Base-by-base conservation (phyloP, 805 yeast genomes). In the Yamadazyma sp. region DNA sequence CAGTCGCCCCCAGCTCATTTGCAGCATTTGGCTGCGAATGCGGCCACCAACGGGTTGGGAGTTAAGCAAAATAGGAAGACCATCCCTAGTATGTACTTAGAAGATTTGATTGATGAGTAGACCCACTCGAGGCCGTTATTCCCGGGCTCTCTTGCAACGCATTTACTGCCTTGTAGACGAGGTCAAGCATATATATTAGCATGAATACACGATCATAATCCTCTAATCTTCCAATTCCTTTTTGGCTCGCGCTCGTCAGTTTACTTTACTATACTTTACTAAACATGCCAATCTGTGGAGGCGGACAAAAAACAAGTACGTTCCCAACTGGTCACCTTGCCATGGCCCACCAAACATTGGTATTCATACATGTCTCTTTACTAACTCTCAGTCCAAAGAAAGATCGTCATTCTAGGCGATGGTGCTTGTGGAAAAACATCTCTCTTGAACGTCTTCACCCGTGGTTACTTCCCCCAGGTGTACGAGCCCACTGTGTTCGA, bases 391-490 rank as follows among this genome's bases (percentile, higher is more conserved):
- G 87, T 88, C 46, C 89, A 87, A 63, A 83, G 96, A 52, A 90
- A 90, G 60, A 88, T 90, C 38, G 98, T 90, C 52, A 90, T 90
- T 45, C 71, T 91, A 18, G 98, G 98, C 35, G 97, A 91, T 65
- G 97, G 98, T 78, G 97, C 98, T 15, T 91, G 97, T 70, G 99
- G 99, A 64, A 91, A 91, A 61, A 91, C 99, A 2, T 90, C 97
- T 8, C 71, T 93, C 38, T 71, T 91, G 55, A 93, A 91, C 59
- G 96, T 93, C 46, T 93, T 91, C 67, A 93, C 99, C 5, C 73
- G 96, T 51, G 99, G 99, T 1, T 93, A 91, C 62, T 91, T 91
- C 68, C 98, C 98, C 6, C 96, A 93, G 59, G 98, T 91, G 14
- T 91, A 91, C 62, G 99, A 90, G 57, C 99, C 99, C 17, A 91